phyloP scores from a whole-genome alignment of 257 asterid genomes.

The Vinca minor region DNA sequence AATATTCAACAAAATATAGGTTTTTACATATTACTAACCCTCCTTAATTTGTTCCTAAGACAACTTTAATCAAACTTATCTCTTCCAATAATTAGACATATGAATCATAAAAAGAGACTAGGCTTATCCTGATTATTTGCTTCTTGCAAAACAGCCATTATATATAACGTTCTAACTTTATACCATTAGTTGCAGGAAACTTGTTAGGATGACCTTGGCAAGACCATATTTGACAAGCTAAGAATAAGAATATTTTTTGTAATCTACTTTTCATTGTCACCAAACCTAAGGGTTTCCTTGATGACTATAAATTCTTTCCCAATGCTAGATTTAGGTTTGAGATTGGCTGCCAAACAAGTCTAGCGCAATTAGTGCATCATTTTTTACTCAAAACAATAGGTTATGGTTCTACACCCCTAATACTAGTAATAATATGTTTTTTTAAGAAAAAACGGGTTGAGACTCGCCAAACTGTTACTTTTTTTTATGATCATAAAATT shows the following conservation, averaged over 20 bases:
- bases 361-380: too few relatives aligned
- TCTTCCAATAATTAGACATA: background rate
- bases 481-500: too few relatives aligned
- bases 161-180: background rate
- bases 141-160: background rate
- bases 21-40: background rate
- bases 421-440: too few relatives aligned
- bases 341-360: too few relatives aligned
- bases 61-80: constrained; percentile 7
- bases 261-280: background rate
- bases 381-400: too few relatives aligned
- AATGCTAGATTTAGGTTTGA: background rate
- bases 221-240: constrained; percentile 11
- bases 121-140: constrained; percentile 6
- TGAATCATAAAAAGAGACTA: background rate
- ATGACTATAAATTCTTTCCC: background rate
- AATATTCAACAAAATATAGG: background rate
- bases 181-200: constrained; percentile 9
- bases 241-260: constrained; percentile 21
- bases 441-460: too few relatives aligned
- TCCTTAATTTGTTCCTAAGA: background rate
- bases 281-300: background rate
- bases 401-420: too few relatives aligned
- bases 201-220: constrained; percentile 4
- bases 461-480: too few relatives aligned